These are phyloP conservation scores for Penicillium flavigenum DNA, from an alignment of 495 filamentous ascomycete genomes.

Conservation along the genomic window DNA sequence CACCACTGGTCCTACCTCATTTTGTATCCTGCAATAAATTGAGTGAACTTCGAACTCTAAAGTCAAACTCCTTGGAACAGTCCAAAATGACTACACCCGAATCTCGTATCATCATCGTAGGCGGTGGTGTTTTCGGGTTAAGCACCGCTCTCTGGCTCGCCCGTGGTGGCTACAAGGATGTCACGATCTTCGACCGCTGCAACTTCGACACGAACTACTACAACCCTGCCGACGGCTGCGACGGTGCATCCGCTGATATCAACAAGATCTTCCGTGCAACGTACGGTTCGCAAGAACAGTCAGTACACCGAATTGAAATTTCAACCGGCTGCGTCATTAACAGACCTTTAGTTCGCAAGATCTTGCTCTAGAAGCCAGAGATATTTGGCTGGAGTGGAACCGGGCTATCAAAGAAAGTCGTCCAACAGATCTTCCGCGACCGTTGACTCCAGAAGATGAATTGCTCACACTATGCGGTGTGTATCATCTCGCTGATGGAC, in stretches of 20 bases:
- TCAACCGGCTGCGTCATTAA: background rate
- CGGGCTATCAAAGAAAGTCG: slow-evolving; percentile 9
- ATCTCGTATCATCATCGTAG: slow-evolving; percentile 20
- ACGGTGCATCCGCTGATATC: slow-evolving; percentile 21
- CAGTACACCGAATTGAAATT: background rate
- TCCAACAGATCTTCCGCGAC: slow-evolving; percentile 11
- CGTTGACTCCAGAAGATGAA: slow-evolving; percentile 20
- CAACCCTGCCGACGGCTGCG: slow-evolving; percentile 13
- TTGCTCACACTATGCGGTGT: slow-evolving; percentile 17
- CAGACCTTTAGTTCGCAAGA: slow-evolving; percentile 13
- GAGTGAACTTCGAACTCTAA: too few species aligned
- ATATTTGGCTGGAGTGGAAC: slow-evolving; percentile 19
- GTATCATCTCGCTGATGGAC: slow-evolving; percentile 17
- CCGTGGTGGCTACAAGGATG: slow-evolving; percentile 19
- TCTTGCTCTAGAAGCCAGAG: slow-evolving; percentile 18
- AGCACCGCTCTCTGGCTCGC: slow-evolving; percentile 21
- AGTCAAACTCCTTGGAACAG: too few species aligned
- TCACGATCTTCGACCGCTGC: slow-evolving; percentile 18
- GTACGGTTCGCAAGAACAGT: slow-evolving; percentile 17
- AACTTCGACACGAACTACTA: slow-evolving; percentile 14
- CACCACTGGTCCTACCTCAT: too few species aligned
- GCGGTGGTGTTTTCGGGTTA: slow-evolving; percentile 19
- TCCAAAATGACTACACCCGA: slow-evolving; percentile 9
- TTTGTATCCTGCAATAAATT: too few species aligned
- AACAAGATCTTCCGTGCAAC: slow-evolving; percentile 22